Base-by-base conservation (phyloP, 2,329 filamentous ascomycete genomes). In the Domatiomyces catenatus region DNA sequence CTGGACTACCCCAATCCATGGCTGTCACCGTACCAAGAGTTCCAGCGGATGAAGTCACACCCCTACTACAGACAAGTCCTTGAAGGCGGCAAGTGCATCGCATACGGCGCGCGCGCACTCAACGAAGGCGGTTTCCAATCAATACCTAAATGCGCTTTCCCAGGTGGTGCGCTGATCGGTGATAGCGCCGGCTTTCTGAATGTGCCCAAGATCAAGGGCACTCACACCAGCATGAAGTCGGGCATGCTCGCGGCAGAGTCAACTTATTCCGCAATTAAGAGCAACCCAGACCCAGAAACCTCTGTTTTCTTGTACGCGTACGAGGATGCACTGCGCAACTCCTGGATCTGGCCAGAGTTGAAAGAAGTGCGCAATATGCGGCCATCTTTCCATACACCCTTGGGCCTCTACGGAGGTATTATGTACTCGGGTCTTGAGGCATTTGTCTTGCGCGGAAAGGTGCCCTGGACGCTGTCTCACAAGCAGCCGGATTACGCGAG, bases 11-110 rank as follows among this genome's bases (percentile, higher is more conserved):
- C 86, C 43, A 98, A 98, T 68, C 92, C 92, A 0, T 98, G 90
- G 87, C 70, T 96, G 50, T 92, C 89, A 2, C 92, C 92, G 0
- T 98, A 96, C 65, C 79, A 81, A 52, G 92, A 98, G 66, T 98
- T 98, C 67, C 92, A 98, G 67, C 94, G 94, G 73, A 83, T 98
- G 74, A 98, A 98, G 75, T 84, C 90, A 60, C 92, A 98, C 67
- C 89, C 92, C n/a, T 71, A 93, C 47, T 96, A 93, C 74, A 81
- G 75, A 58, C 74, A 80, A 4, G 81, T 89, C 17, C 76, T 98
- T n/a, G 86, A 96, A 67, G 90, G 90, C 53, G 92, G 92, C 58
- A 95, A 94, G 71, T 96, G 92, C 67, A 88, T 98, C 58, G 94
- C 92, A 0, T 98, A 98, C 64, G 92, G 85, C 53, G 92, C 92